Evolutionary conservation across 352 stramenopile species (phyloP).

Genomic region (Phytopythium mirpurense): DNA sequence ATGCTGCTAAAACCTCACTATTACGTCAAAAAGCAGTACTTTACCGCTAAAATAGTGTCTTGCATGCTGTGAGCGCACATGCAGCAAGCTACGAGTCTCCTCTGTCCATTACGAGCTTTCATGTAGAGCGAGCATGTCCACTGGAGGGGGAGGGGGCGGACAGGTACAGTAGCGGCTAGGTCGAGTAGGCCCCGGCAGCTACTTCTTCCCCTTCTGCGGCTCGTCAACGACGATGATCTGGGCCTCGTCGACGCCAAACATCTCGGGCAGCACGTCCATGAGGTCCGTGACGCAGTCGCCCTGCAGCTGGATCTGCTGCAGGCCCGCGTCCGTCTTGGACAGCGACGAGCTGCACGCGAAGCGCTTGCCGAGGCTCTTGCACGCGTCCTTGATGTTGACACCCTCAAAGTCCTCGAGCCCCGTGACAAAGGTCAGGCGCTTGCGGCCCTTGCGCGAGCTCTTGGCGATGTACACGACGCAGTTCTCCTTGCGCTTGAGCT

Average conservation of each 20-base stretch:
- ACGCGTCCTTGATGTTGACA: slow-evolving; percentile 80
- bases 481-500: slow-evolving; percentile 66
- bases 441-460: slow-evolving; percentile 71
- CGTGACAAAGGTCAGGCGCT: slow-evolving; percentile 78
- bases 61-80: neutral
- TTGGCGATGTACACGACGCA: slow-evolving; percentile 63
- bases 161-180: no score
- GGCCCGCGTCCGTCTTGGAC: slow-evolving; percentile 65
- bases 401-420: slow-evolving; percentile 77
- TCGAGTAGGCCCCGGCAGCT: no score
- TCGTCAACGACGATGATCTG: slow-evolving; percentile 73
- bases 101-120: neutral
- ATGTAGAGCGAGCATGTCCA: neutral
- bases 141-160: no score
- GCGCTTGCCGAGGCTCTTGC: slow-evolving; percentile 74
- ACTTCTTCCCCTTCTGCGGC: slow-evolving; percentile 51
- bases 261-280: slow-evolving; percentile 64
- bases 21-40: no score
- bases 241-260: slow-evolving; percentile 72
- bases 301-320: slow-evolving; percentile 81
- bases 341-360: slow-evolving; percentile 82
- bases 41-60: neutral
- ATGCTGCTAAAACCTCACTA: no score
- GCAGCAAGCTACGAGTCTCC: neutral
- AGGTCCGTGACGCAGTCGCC: slow-evolving; percentile 75